Conservation (phyloP, 176 grass and related monocot species). For the Musa beccarii region DNA sequence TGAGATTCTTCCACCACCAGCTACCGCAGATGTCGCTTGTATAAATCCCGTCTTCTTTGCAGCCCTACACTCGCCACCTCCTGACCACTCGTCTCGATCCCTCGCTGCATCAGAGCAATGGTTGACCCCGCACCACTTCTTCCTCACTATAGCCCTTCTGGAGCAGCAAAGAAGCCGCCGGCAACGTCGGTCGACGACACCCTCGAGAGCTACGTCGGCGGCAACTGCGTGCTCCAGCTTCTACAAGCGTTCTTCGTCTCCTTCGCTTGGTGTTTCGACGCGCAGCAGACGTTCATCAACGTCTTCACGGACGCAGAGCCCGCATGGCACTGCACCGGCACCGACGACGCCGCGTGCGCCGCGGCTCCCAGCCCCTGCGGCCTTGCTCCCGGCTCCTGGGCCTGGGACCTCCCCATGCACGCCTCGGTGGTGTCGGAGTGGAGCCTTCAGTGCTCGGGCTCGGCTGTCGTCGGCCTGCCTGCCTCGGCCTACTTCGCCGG, state of each 20-base stretch:
- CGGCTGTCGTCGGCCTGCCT: constrained; percentile 57
- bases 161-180: neutral
- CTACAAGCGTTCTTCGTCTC: constrained; percentile 49
- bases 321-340: constrained; percentile 50
- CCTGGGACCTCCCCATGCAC: constrained; percentile 42
- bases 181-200: constrained; percentile 40
- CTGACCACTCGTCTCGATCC: no score
- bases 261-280: constrained; percentile 80
- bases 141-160: neutral
- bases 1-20: no score
- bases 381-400: constrained; percentile 42
- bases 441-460: constrained; percentile 56
- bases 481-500: constrained; percentile 77
- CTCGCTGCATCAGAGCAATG: neutral
- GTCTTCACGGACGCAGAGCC: constrained; percentile 85
- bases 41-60: no score
- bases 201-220: constrained; percentile 64
- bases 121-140: neutral
- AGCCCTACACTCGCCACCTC: no score
- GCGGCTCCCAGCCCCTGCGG: constrained; percentile 31
- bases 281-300: constrained; percentile 90
- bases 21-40: no score
- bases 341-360: constrained; percentile 27
- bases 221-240: constrained; percentile 33
- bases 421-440: constrained; percentile 64